phyloP scores from a whole-genome alignment of 306 rosid species.

The Cucurbita moschata region DNA sequence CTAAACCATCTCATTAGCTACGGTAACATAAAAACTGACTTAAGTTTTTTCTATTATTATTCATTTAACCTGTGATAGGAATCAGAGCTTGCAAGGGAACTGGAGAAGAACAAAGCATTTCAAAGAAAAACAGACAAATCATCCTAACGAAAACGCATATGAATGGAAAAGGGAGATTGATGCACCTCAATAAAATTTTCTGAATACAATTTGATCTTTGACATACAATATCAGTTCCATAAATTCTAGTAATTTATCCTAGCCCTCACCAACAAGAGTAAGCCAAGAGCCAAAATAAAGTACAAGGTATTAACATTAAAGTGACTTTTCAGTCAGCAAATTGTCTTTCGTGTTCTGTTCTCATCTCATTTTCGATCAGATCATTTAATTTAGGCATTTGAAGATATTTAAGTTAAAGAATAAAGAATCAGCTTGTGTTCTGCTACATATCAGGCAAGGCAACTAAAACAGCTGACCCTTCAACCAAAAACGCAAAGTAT shows the following conservation, averaged over 20 bases:
- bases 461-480: background rate
- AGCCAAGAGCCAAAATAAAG: background rate
- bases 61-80: background rate
- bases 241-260: background rate
- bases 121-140: too few relatives aligned
- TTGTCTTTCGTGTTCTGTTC: background rate
- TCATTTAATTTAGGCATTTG: background rate
- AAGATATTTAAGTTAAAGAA: background rate
- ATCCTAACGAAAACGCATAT: background rate
- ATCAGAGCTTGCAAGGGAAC: background rate
- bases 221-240: background rate
- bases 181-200: background rate
- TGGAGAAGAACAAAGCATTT: too few relatives aligned
- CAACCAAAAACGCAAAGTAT: background rate
- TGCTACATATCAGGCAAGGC: background rate
- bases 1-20: background rate
- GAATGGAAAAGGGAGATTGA: background rate
- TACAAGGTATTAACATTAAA: background rate
- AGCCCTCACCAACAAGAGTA: background rate
- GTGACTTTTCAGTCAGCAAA: background rate
- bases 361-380: background rate
- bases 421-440: background rate
- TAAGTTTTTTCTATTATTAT: background rate
- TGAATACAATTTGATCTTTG: background rate
- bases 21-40: background rate